Base-by-base conservation (phyloP, 768 basidiomycete species). In the Hericium erinaceus region DNA sequence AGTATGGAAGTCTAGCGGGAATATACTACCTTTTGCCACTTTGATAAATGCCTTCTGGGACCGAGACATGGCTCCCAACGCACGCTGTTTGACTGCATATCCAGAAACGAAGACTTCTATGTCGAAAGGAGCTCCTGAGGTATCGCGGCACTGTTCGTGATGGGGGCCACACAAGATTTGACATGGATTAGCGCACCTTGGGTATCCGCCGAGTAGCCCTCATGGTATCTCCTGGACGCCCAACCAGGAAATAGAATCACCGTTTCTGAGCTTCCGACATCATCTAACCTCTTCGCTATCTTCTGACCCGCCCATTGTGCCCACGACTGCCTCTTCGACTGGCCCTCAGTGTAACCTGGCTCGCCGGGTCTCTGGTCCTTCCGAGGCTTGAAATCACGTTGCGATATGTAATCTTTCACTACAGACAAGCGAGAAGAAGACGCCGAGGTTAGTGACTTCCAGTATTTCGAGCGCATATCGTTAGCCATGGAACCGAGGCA, bases 181-280 rank as follows among this genome's bases (percentile, higher is more conserved):
- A 9, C 33, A 33, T 7, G 33, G 7, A 33, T 33, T 33, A 8
- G 70, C 61, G 52, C 69, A 72, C 65, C 64, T 67, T 57, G 65
- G 50, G 53, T 57, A 44, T 64, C 56, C 18, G 44, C 60, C 16
- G 20, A 54, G 51, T 46, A 63, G 41, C 60, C 20, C n/a, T 6
- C 62, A 15, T 61, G 69, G 65, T 80, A 82, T 28, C 79, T 70
- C 54, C 80, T 74, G 6, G 79, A 77, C 2, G 89, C 91, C 88
- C 89, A 93, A 2, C 91, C 89, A 4, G 91, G 91, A 70, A 92
- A 92, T 22, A 91, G 65, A 16, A 76, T 73, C 3, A 87, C 64
- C 41, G 74, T 74, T 62, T 87, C 84, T 16, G 65, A 56, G 38
- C 62, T 61, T 3, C 66, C 33, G n/a, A 63, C 56, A 39, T 60